Evolutionary conservation across 345 rosid species (phyloP).

Genomic region (Salix suchowensis): DNA sequence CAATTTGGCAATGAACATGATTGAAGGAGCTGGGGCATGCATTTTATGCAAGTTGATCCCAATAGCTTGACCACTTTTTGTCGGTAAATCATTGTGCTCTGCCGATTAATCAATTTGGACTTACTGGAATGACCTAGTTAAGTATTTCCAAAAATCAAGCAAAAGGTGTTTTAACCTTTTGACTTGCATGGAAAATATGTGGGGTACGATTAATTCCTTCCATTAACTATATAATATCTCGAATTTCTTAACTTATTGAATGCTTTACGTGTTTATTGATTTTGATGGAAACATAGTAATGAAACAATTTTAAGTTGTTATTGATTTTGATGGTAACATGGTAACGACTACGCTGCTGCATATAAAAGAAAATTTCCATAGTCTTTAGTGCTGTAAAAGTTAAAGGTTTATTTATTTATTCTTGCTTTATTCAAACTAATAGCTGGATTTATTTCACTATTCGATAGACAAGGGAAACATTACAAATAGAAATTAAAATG

Average conservation of each 20-base stretch:
- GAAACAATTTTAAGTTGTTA: too few species aligned
- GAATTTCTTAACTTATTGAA: not conserved
- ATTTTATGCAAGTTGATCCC: not conserved
- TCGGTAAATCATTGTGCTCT: constrained; percentile 12
- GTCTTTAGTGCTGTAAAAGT: too few species aligned
- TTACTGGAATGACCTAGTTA: not conserved
- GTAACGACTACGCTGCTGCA: too few species aligned
- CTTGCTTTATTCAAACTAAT: too few species aligned
- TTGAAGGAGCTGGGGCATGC: not conserved
- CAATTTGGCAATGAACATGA: not conserved
- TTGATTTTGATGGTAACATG: too few species aligned
- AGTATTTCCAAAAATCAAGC: constrained; percentile 8
- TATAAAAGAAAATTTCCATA: too few species aligned
- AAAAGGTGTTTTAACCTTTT: constrained; percentile 14
- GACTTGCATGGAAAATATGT: constrained; percentile 12
- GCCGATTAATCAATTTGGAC: not conserved
- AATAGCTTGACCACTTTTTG: constrained; percentile 11
- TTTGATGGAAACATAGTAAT: not conserved
- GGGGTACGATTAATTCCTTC: constrained; percentile 1
- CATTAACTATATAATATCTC: not conserved
- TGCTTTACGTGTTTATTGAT: not conserved
- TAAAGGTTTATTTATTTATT: too few species aligned
- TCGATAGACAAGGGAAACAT: too few species aligned
- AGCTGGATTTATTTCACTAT: too few species aligned
- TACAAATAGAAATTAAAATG: too few species aligned